Percentiles rank a stretch among this genome's conserved stretches.
These are phyloP conservation scores for Nakazawaea laoshanensis DNA, from an alignment of 805 yeast genomes.

Conservation along the genomic window DNA sequence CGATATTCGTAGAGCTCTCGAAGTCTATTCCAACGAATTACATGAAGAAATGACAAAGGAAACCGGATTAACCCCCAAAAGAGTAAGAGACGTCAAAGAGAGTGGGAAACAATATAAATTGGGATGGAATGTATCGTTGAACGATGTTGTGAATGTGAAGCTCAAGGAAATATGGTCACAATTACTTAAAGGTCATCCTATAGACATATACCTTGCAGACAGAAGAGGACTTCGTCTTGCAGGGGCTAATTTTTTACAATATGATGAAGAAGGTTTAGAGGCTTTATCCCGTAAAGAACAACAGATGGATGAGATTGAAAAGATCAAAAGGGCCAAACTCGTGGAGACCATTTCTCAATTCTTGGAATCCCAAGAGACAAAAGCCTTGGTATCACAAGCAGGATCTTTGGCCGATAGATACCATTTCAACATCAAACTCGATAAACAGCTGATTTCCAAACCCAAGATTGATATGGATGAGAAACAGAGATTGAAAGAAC, in stretches of 20 bases:
- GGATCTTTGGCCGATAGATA: conserved; percentile 1
- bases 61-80: conserved; percentile 1
- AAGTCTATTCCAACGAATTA: conserved; percentile 7
- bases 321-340: conserved; percentile 8
- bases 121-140: conserved; percentile 8
- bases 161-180: conserved; percentile 7
- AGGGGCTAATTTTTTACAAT: conserved; percentile 2
- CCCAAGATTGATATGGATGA: not conserved
- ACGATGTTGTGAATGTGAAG: conserved; percentile 9
- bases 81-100: not conserved
- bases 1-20: conserved; percentile 3
- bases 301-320: conserved; percentile 4
- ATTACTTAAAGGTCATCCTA: conserved; percentile 1
- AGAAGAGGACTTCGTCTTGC: conserved; percentile 1
- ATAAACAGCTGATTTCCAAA: not conserved
- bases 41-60: conserved; percentile 6
- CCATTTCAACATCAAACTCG: conserved; percentile 1
- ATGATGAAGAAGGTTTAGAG: not conserved
- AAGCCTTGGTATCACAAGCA: not conserved
- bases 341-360: conserved; percentile 1
- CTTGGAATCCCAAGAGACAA: conserved; percentile 2
- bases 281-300: not conserved
- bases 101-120: conserved; percentile 4
- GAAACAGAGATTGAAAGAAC: conserved; percentile 1
- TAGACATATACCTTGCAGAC: conserved; percentile 5